Evolutionary conservation across 169 alveolate genomes (phyloP).

Genomic region (Eimeria acervulina): DNA sequence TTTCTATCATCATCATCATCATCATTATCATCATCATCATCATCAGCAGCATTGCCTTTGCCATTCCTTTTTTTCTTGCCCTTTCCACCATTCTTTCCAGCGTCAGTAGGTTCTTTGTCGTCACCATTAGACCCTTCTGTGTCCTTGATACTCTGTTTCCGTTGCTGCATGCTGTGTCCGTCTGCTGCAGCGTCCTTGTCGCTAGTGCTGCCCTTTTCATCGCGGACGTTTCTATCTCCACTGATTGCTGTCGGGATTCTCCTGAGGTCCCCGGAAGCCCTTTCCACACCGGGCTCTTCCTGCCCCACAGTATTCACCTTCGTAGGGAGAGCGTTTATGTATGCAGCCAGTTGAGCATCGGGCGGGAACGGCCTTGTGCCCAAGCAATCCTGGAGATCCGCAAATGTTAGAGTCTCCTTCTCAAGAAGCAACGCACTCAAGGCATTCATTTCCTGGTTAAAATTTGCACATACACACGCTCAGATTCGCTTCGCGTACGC

Average conservation of each 20-base stretch:
- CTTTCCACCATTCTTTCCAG: neutral
- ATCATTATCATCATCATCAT: slow-evolving; percentile 23
- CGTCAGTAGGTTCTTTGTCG: neutral
- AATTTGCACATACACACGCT: neutral
- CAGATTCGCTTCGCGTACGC: neutral
- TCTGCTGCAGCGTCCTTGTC: neutral
- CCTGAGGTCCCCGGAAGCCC: slow-evolving; percentile 9
- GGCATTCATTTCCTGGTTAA: slow-evolving; percentile 42
- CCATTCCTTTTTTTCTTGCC: neutral
- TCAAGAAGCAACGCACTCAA: slow-evolving; percentile 82
- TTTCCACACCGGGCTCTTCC: neutral
- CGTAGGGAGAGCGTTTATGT: slow-evolving; percentile 77
- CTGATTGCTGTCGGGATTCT: neutral
- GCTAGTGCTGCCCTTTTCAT: neutral
- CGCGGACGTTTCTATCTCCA: neutral
- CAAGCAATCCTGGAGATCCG: slow-evolving; percentile 92
- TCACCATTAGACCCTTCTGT: neutral
- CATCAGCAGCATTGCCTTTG: neutral
- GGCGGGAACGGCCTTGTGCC: slow-evolving; percentile 90
- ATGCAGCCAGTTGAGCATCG: slow-evolving; percentile 81
- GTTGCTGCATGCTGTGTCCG: slow-evolving; percentile 4
- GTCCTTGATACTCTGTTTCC: neutral
- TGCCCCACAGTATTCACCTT: neutral
- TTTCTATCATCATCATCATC: slow-evolving; percentile 47
- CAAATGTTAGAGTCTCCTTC: slow-evolving; percentile 91